These are phyloP conservation scores for Fusarium sarcochroum DNA, from an alignment of 2,329 filamentous ascomycete genomes.

Conservation along the genomic window DNA sequence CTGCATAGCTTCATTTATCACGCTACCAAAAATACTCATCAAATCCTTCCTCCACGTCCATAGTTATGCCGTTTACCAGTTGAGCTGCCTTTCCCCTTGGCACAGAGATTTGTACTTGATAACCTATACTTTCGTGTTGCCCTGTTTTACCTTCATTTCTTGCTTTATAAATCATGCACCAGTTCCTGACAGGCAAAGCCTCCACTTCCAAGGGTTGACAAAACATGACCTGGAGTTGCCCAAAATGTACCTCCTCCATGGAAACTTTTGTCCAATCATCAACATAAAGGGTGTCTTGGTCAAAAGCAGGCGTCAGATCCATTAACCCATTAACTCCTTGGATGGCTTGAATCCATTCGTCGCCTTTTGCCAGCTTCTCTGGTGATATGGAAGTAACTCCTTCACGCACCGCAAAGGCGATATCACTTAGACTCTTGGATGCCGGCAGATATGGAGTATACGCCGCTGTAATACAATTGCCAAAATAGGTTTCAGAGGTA, in stretches of 20 bases:
- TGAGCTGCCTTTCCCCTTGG: background rate
- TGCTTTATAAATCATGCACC: background rate
- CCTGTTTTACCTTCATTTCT: background rate
- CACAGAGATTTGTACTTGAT: background rate
- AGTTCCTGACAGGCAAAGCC: background rate
- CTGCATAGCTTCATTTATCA: background rate
- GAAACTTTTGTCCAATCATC: constrained; percentile 2
- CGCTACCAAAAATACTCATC: background rate
- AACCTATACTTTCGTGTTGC: background rate
- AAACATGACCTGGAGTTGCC: background rate
- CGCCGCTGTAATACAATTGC: background rate
- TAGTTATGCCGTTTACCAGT: background rate
- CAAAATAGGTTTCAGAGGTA: background rate
- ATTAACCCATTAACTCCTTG: background rate
- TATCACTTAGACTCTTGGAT: background rate
- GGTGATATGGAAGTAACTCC: background rate
- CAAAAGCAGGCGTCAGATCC: background rate
- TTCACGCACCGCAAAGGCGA: background rate
- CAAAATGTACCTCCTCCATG: background rate
- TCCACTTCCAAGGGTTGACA: background rate
- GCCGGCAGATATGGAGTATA: background rate
- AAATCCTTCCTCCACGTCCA: background rate
- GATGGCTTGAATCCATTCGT: background rate
- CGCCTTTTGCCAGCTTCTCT: background rate
- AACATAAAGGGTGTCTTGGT: background rate